Evolutionary conservation across 1,284 basidiomycete species (phyloP), one percentile per base, ranked within the genome.

Genomic region (Pseudozyma pruni): DNA sequence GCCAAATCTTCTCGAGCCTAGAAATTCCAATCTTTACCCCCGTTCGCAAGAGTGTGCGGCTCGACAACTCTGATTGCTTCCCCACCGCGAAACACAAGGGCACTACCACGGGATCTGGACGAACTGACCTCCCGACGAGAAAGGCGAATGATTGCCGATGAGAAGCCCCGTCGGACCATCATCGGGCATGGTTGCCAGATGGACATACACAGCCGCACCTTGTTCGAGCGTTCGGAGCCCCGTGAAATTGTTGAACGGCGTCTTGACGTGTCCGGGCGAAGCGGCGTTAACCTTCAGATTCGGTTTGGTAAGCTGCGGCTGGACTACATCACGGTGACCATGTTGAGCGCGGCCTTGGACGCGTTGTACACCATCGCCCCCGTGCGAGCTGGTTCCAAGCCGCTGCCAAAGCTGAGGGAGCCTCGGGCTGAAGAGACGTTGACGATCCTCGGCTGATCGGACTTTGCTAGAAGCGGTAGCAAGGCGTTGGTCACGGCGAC

Each of bases 281-380:
- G 62, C 62, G 19, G 56, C 56, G 14, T 66, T 66, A 16, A 60
- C 62, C 31, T 59, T 57, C 40, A 64, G 46, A 7, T 52, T 52
- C 16, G 49, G 22, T 31, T 29, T 22, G 34, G 27, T 43, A 8
- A 25, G 54, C 4, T 19, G 14, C 22, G 49, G 38, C 23, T 66
- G 10, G 44, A 14, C 29, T 66, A 57, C 62, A 66, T 66, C 9
- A 60, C 14, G 11, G 62, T 66, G 29, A 66, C 62, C 62, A 66
- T 66, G 40, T 59, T 66, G 17, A 66, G 43, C 7, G 62, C 56
- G 5, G 62, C 23, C 20, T 66, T 59, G 22, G 56, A 60, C 0
- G 62, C 35, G 38, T 66, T 66, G 49, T 66, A 66, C n/a, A 66
- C 62, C 49, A 66, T 52, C 8, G 62, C 49, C 10, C 62, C 62